Percentiles rank a stretch among this genome's conserved stretches.
Conservation (phyloP, 345 rosid species). For the Eucalyptus microcorys region DNA sequence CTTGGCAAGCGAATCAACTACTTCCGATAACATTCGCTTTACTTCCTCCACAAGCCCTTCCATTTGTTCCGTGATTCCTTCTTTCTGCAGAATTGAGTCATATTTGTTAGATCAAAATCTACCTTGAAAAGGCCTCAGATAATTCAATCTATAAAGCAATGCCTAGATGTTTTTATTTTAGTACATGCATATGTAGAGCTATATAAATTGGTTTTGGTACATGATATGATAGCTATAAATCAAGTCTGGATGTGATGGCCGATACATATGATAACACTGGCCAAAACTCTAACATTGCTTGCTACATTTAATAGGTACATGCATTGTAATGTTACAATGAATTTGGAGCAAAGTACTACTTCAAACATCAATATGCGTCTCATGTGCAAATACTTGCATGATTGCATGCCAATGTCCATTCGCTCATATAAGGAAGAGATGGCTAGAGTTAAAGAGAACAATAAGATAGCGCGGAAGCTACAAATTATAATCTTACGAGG, state of each 20-base stretch:
- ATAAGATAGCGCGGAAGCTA: not conserved
- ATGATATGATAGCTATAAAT: not conserved
- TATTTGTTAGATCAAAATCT: not conserved
- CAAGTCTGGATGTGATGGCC: not conserved
- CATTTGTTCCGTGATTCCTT: not conserved
- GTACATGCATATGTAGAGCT: not conserved
- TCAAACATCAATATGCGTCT: not conserved
- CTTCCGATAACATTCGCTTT: slow-evolving; percentile 4
- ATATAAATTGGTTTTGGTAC: not conserved
- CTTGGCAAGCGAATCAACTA: not conserved
- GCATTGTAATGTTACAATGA: not conserved
- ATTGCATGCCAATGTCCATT: not conserved
- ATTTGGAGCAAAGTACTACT: not conserved
- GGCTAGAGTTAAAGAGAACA: not conserved
- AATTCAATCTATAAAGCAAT: not conserved
- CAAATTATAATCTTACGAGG: slow-evolving; percentile 1
- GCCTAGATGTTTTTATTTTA: not conserved
- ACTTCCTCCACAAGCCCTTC: slow-evolving; percentile 7
- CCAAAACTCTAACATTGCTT: not conserved
- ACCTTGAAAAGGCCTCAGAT: not conserved
- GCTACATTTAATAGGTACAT: not conserved
- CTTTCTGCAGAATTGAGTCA: slow-evolving; percentile 2
- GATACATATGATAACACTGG: not conserved
- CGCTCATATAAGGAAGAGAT: not conserved
- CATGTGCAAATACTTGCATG: not conserved